Percentiles rank a stretch among this genome's conserved stretches.
phyloP scores from a whole-genome alignment of 225 moss, liverwort and hornwort species.

The Sphagnum contortum region DNA sequence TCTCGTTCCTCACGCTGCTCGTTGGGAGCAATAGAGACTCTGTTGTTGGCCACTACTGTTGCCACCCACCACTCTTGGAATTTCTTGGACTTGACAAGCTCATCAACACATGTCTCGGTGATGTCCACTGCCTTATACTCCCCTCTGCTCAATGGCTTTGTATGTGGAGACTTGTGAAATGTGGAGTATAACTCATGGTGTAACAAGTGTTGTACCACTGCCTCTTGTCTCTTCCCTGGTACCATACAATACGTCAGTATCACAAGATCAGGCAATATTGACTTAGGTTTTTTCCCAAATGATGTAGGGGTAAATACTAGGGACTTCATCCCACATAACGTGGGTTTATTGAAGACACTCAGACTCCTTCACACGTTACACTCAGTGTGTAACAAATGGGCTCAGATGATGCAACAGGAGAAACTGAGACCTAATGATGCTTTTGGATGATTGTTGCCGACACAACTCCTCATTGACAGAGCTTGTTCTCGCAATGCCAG shows the following conservation, averaged over 20 bases:
- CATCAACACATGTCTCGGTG: slow-evolving; percentile 34
- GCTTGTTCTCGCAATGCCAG: too few species aligned
- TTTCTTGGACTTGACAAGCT: slow-evolving; percentile 30
- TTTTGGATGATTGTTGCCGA: too few species aligned
- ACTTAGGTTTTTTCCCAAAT: too few species aligned
- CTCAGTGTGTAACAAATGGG: too few species aligned
- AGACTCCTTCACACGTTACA: too few species aligned
- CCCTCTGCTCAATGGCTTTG: slow-evolving; percentile 30
- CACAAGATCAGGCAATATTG: too few species aligned
- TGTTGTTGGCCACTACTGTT: slow-evolving; percentile 31
- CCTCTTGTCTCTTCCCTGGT: slow-evolving; percentile 4
- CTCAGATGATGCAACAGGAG: too few species aligned
- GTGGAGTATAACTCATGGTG: slow-evolving; percentile 41
- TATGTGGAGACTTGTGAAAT: slow-evolving; percentile 47
- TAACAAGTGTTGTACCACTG: slow-evolving; percentile 14
- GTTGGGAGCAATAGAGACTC: slow-evolving; percentile 43
- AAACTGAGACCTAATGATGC: too few species aligned
- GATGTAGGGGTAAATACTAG: too few species aligned
- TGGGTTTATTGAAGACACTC: too few species aligned
- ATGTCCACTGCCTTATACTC: slow-evolving; percentile 51
- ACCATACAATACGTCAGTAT: not conserved
- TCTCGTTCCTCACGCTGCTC: slow-evolving; percentile 51
- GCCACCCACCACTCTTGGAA: slow-evolving; percentile 52
- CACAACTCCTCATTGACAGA: too few species aligned
- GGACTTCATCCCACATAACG: too few species aligned